A percentile compares a stretch with the other conserved stretches of the same genome.
These are phyloP conservation scores for Chytriomyces hyalinus DNA, from an alignment of 192 early-diverging fungal genomes.

Conservation along the genomic window DNA sequence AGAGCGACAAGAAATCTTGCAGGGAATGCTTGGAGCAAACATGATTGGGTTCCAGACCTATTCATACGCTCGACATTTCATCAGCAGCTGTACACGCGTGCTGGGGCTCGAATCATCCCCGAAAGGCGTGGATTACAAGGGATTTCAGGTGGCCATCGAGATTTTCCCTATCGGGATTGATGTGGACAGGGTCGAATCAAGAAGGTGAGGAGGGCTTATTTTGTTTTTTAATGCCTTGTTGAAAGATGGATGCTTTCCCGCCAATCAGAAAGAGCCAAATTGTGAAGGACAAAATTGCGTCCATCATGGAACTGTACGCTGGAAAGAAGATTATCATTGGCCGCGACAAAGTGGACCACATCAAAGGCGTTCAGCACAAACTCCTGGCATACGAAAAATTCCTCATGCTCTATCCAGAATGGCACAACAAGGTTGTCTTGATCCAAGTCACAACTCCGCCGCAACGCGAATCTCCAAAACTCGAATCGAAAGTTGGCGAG, in stretches of 20 bases:
- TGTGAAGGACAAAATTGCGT: conserved; percentile 79
- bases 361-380: conserved; percentile 94
- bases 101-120: conserved; percentile 91
- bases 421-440: conserved; percentile 87
- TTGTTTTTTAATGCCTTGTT: neutral
- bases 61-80: conserved; percentile 91
- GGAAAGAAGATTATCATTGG: conserved; percentile 95
- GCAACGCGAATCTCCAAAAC: conserved; percentile 54
- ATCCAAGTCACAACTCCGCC: conserved; percentile 96
- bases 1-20: conserved; percentile 79
- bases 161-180: conserved; percentile 99
- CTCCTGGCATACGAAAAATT: conserved; percentile 95
- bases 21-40: conserved; percentile 89
- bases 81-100: conserved; percentile 91
- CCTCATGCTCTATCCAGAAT: conserved; percentile 87
- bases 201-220: conserved; percentile 29
- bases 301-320: conserved; percentile 80
- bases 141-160: conserved; percentile 76
- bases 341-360: conserved; percentile 93
- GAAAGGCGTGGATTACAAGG: conserved; percentile 81
- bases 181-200: conserved; percentile 66
- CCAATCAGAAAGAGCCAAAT: conserved; percentile 59
- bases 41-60: conserved; percentile 97
- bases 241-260: neutral
- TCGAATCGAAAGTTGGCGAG: conserved; percentile 88